These are phyloP conservation scores for Suhomyces sp. DNA, from an alignment of 805 yeast species.

Conservation along the genomic window DNA sequence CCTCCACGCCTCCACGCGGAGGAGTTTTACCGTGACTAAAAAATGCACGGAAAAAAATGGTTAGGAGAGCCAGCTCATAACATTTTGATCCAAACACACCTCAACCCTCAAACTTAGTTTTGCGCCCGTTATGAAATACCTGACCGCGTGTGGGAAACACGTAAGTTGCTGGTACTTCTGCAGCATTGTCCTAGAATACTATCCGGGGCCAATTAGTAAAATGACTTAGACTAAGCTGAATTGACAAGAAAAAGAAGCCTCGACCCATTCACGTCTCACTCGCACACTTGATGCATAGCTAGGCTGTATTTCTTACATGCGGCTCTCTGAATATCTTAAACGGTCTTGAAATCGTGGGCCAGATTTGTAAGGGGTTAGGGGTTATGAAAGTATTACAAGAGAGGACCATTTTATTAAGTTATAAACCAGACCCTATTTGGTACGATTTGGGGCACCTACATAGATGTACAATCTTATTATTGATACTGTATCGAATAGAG, in stretches of 20 bases:
- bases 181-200: not conserved
- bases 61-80: not conserved
- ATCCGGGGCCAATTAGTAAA: not conserved
- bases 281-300: not conserved
- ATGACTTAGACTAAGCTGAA: not conserved
- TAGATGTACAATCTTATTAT: not conserved
- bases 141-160: not conserved
- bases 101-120: not conserved
- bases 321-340: not conserved
- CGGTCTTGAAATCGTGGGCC: not conserved
- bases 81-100: not conserved
- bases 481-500: not conserved
- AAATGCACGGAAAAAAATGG: not conserved
- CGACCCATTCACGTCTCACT: not conserved
- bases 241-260: not conserved
- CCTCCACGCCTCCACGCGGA: not conserved
- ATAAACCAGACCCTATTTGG: not conserved
- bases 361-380: not conserved
- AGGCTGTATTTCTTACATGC: not conserved
- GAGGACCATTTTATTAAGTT: not conserved
- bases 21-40: not conserved
- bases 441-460: not conserved
- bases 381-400: not conserved
- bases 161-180: not conserved
- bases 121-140: not conserved